phyloP scores from a whole-genome alignment of 805 yeast genomes.

The Komagataella phaffii region DNA sequence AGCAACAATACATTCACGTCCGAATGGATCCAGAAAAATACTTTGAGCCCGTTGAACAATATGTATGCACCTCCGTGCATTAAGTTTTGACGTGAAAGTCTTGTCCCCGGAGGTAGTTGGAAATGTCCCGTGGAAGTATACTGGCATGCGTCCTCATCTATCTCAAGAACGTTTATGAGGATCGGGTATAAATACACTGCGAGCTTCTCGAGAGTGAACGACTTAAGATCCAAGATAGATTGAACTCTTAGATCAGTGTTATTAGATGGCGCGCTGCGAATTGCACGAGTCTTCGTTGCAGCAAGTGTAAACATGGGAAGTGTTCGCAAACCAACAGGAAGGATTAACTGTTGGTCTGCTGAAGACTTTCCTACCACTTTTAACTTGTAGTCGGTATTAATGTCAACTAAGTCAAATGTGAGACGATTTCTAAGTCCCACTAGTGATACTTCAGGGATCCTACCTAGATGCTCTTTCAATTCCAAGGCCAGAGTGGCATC shows the following conservation, averaged over 20 bases:
- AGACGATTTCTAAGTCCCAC: conserved; percentile 18
- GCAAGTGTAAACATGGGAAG: conserved; percentile 57
- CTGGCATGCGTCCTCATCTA: conserved; percentile 44
- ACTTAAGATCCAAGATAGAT: conserved; percentile 34
- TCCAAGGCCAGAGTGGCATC: conserved; percentile 45
- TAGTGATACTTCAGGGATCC: conserved; percentile 23
- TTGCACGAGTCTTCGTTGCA: conserved; percentile 53
- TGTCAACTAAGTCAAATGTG: conserved; percentile 30
- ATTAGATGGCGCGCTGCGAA: conserved; percentile 33
- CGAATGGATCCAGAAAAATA: conserved; percentile 56
- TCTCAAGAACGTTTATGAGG: conserved; percentile 55
- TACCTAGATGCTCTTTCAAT: conserved; percentile 31
- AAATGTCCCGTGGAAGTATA: conserved; percentile 28
- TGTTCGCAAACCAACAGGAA: conserved; percentile 71
- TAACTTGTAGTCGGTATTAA: conserved; percentile 45
- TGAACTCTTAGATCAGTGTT: conserved; percentile 54
- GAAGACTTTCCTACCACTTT: conserved; percentile 27
- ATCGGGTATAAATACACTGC: conserved; percentile 69
- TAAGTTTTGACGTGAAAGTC: conserved; percentile 26
- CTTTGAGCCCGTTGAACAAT: conserved; percentile 51
- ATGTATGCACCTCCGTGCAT: conserved; percentile 68
- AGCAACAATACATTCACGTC: conserved; percentile 54
- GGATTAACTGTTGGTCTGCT: conserved; percentile 49
- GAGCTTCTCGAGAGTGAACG: conserved; percentile 41
- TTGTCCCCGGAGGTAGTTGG: conserved; percentile 34